Evolutionary conservation across 805 yeast species (phyloP).

Genomic region (Ogataea trehalophila): DNA sequence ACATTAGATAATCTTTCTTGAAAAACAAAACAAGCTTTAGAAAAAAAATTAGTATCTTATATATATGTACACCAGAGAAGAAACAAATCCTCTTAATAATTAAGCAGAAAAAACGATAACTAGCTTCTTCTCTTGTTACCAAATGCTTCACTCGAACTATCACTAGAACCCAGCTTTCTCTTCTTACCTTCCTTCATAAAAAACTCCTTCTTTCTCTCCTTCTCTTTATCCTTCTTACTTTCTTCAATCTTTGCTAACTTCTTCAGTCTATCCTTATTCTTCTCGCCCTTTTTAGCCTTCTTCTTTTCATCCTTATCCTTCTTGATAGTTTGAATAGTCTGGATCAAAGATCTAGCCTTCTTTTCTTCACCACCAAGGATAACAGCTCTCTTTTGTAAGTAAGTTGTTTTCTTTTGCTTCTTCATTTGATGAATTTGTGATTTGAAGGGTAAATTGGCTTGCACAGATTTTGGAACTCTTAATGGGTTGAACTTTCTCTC

Average conservation of each 20-base stretch:
- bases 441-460: constrained; percentile 78
- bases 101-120: background rate
- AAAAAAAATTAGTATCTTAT: background rate
- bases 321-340: constrained; percentile 77
- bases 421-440: constrained; percentile 87
- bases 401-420: constrained; percentile 79
- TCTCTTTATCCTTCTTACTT: constrained; percentile 65
- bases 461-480: constrained; percentile 76
- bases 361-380: constrained; percentile 89
- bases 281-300: constrained; percentile 64
- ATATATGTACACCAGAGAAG: background rate
- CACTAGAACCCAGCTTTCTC: constrained; percentile 38
- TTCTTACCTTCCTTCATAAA: constrained; percentile 70
- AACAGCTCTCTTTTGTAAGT: constrained; percentile 86
- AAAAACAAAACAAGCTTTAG: no score
- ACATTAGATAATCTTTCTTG: no score
- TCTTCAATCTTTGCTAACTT: constrained; percentile 73
- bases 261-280: constrained; percentile 71
- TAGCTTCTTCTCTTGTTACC: constrained; percentile 23
- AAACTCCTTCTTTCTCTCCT: constrained; percentile 81
- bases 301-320: constrained; percentile 82
- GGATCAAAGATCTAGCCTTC: constrained; percentile 85
- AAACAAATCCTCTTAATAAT: background rate
- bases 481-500: constrained; percentile 85
- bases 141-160: constrained; percentile 22